Percentiles rank a stretch among this genome's conserved stretches.
These are phyloP conservation scores for Ogataea glucozyma DNA, from an alignment of 805 yeast genomes.

Conservation along the genomic window DNA sequence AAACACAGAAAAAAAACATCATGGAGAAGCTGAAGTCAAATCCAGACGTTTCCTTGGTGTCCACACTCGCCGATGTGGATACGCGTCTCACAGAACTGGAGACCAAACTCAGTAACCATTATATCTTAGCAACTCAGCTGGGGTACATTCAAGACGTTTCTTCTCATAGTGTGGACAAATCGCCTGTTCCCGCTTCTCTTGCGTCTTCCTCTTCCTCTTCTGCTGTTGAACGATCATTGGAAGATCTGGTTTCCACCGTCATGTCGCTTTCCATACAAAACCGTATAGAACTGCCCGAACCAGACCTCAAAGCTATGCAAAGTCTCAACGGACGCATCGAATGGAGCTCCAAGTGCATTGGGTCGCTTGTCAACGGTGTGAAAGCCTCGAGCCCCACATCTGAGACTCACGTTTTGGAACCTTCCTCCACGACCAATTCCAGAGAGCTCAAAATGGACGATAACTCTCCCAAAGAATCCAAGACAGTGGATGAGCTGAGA, in stretches of 20 bases:
- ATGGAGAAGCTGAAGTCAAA: constrained; percentile 3
- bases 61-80: constrained; percentile 13
- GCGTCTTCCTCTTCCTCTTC: constrained; percentile 4
- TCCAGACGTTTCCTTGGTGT: constrained; percentile 2
- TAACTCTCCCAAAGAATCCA: constrained; percentile 5
- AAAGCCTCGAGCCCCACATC: constrained; percentile 5
- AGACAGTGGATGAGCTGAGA: constrained; percentile 21
- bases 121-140: constrained; percentile 44
- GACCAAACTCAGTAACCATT: constrained; percentile 40
- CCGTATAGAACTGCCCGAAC: constrained; percentile 41
- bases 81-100: constrained; percentile 8
- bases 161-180: too few species aligned
- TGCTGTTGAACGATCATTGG: constrained; percentile 36
- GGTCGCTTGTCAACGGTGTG: constrained; percentile 21
- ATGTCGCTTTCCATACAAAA: constrained; percentile 48
- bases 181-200: not conserved
- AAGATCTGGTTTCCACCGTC: constrained; percentile 47
- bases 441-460: not conserved
- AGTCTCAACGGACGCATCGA: constrained; percentile 28
- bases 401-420: too few species aligned
- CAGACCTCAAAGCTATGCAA: constrained; percentile 25
- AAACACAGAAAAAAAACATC: constrained; percentile 8
- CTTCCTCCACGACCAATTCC: not conserved
- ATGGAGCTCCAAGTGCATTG: constrained; percentile 34
- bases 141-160: constrained; percentile 45